Evolutionary conservation across 495 filamentous ascomycete species (phyloP), one percentile per base, ranked within the genome.

Genomic region (Venustampulla echinocandica): DNA sequence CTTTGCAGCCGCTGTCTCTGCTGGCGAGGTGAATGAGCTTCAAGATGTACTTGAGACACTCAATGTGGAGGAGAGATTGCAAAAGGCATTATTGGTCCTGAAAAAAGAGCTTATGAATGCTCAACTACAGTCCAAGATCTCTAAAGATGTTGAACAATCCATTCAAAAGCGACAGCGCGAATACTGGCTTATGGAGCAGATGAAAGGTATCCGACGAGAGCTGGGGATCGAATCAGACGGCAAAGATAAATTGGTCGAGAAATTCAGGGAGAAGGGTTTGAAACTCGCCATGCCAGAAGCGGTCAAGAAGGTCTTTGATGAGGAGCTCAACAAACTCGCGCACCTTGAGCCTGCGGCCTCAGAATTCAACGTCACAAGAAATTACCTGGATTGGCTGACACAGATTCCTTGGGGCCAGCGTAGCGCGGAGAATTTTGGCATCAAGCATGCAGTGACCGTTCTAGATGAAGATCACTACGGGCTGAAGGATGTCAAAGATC

Each of bases 61-160:
- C 64, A 85, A 93, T 57, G 80, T 97, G 21, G 89, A 95, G 58
- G 82, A 93, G 46, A 77, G 93, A 58, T 71, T 97, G 62, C 81
- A 82, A 55, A 96, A 95, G 62, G 86, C 89, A 1, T 68, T 99
- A 10, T 73, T 87, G 23, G 87, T 97, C 3, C 68, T 99, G 42
- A 99, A 97, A 69, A 96, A 96, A 58, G 93, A 99, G 64, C 74
- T 94, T 33, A 93, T 95, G 81, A 99, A 97, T 49, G 92, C 92
- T 3, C 86, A 99, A 60, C 75, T 99, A 3, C 90, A 95, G 57
- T 87, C 84, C 22, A 97, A 96, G 71, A 99, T 99, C 36, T 87
- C 87, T 34, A 97, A 95, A 67, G 92, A 99, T 60, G 92, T 99
- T 18, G 93, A 99, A 63, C 84, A 75, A 50, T 95, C 95, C 68